Evolutionary conservation across 176 grass and related monocot species (phyloP).

Genomic region (Panicum miliaceum): DNA sequence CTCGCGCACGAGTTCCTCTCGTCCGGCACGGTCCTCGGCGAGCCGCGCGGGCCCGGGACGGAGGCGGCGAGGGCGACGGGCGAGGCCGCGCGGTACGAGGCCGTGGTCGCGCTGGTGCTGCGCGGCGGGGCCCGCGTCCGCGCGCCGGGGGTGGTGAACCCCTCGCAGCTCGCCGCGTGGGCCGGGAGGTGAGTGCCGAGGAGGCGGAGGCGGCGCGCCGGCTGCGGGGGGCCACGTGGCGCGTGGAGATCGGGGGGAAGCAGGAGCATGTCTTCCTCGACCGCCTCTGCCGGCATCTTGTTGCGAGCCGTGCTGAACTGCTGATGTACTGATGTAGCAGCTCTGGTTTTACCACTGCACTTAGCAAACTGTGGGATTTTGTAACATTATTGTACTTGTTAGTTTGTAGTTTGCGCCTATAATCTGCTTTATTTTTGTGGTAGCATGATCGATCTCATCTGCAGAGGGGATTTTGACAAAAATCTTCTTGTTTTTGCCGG

Average conservation of each 20-base stretch:
- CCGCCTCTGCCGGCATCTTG: background rate
- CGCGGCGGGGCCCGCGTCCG: conserved; percentile 42
- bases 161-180: conserved; percentile 55
- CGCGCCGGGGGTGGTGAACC: conserved; percentile 56
- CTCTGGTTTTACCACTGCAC: no score
- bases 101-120: conserved; percentile 46
- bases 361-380: background rate
- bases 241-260: background rate
- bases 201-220: background rate
- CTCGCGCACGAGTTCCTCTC: conserved; percentile 67
- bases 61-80: background rate
- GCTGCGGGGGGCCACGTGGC: background rate
- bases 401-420: background rate
- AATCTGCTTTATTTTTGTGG: background rate
- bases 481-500: no score
- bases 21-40: conserved; percentile 43
- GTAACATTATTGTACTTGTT: background rate
- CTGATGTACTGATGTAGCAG: background rate
- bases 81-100: conserved; percentile 36
- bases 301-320: no score
- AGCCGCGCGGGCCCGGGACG: background rate
- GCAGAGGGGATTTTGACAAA: background rate
- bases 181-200: conserved; percentile 27
- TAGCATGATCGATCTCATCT: background rate
- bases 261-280: background rate